A percentile compares a stretch with the other conserved stretches of the same genome.
These are phyloP conservation scores for Neostapfia colusana DNA, from an alignment of 176 grass and related monocot species.

Conservation along the genomic window DNA sequence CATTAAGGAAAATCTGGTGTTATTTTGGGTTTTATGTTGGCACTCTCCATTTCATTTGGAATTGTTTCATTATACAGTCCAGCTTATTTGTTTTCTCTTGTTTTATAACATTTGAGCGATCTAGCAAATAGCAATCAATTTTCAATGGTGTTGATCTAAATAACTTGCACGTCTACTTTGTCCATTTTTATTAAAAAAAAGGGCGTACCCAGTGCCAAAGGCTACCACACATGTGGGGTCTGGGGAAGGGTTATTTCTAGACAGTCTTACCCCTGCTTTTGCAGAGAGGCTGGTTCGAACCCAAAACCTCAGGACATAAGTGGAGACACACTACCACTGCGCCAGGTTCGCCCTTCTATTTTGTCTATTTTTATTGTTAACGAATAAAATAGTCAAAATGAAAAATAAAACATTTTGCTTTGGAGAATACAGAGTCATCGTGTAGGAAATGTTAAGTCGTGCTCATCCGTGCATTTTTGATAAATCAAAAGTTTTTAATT, in stretches of 20 bases:
- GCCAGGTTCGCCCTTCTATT: too few species aligned
- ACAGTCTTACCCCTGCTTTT: too few species aligned
- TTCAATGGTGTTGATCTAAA: not conserved
- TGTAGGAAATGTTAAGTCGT: not conserved
- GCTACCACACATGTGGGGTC: too few species aligned
- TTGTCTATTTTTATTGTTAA: not conserved
- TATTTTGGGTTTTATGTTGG: not conserved
- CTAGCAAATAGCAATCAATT: not conserved
- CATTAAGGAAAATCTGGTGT: not conserved
- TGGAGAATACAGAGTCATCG: conserved; percentile 13
- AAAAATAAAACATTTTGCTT: not conserved
- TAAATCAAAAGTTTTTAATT: not conserved
- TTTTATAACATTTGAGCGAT: not conserved
- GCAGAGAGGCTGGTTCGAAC: too few species aligned
- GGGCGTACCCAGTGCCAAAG: too few species aligned
- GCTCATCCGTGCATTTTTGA: not conserved
- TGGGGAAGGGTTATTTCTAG: too few species aligned
- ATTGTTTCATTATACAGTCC: not conserved
- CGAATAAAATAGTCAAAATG: not conserved
- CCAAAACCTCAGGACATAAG: too few species aligned
- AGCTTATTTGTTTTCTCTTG: not conserved
- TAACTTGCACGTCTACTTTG: not conserved
- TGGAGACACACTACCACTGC: too few species aligned
- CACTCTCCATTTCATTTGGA: not conserved
- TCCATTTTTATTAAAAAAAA: too few species aligned